Evolutionary conservation across 495 filamentous ascomycete genomes (phyloP), one percentile per base, ranked within the genome.

Genomic region (Haplographium delicatum): DNA sequence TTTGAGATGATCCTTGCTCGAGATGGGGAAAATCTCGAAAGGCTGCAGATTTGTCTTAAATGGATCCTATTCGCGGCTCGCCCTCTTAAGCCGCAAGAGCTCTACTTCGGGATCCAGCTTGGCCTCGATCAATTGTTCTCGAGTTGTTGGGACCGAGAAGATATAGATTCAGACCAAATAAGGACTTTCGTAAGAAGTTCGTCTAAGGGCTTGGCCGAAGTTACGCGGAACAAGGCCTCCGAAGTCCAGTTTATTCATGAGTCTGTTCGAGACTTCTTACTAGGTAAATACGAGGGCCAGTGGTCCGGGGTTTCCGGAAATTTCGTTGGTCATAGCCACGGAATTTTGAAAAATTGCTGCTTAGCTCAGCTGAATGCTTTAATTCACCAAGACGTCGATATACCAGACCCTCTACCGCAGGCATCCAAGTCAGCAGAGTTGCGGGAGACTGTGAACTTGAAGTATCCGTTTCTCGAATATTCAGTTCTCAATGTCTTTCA

Each of bases 401-500:
- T 50, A 54, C 13, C 56, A 59, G 52, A 57, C 35, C 57, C 61
- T 43, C 44, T 53, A 25, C 51, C 61, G 26, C 51, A 41, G 34
- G 58, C 61, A 16, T 53, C 52, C 10, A 49, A 62, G 46, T 51
- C 58, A 33, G 27, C 10, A 47, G 11, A 44, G 20, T 53, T 62
- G 19, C 62, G 61, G 42, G 22, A 54, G 22, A 44, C 35, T 23
- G 41, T 57, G 52, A 55, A 47, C 23, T 20, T 46, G 4, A 53
- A 56, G 22, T 71, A 67, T 46, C 69, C 71, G 10, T 73, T 78
- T 53, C 55, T 76, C 2, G 53, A 70, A 52, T 79, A 78, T 58
- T 70, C 74, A 41, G 56, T 47, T 31, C 50, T 60, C 28, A 42
- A 70, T 61, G 48, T 78, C 5, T 60, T 79, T 9, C 55, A 62